Conservation (phyloP, 129 eudicot species). For the Arctium lappa region DNA sequence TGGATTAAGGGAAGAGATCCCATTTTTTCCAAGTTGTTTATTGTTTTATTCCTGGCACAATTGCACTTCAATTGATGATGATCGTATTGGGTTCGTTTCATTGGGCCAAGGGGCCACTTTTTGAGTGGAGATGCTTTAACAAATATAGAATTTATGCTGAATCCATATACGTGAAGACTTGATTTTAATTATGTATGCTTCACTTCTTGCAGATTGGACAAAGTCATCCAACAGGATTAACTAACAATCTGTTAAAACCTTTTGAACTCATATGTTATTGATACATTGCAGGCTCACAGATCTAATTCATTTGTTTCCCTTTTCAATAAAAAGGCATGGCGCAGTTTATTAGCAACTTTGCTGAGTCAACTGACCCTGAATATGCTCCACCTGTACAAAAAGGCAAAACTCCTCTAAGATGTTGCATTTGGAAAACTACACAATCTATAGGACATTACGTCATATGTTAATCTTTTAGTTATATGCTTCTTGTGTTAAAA, state of each 20-base stretch:
- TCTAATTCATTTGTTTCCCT: background rate
- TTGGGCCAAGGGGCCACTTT: background rate
- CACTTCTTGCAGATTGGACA: constrained; percentile 75
- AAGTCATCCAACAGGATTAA: constrained; percentile 98
- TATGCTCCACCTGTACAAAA: constrained; percentile 79
- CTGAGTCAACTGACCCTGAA: constrained; percentile 78
- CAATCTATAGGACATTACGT: background rate
- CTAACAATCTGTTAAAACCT: constrained; percentile 72
- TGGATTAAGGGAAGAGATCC: no score
- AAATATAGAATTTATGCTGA: no score
- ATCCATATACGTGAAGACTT: background rate
- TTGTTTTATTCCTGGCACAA: no score
- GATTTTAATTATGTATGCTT: background rate
- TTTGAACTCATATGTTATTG: constrained; percentile 22
- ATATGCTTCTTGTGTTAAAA: background rate
- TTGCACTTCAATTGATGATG: no score
- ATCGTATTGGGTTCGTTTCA: no score
- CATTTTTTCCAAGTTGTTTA: no score
- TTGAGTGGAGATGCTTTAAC: background rate
- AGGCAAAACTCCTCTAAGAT: constrained; percentile 88
- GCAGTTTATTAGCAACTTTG: constrained; percentile 70
- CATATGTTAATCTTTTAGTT: background rate
- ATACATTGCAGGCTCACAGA: background rate
- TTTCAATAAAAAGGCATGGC: constrained; percentile 57
- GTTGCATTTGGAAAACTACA: constrained; percentile 6